A percentile compares a stretch with the other conserved stretches of the same genome.
phyloP scores from a whole-genome alignment of 139 green algal genomes.

The Diplosphaera chodatii region DNA sequence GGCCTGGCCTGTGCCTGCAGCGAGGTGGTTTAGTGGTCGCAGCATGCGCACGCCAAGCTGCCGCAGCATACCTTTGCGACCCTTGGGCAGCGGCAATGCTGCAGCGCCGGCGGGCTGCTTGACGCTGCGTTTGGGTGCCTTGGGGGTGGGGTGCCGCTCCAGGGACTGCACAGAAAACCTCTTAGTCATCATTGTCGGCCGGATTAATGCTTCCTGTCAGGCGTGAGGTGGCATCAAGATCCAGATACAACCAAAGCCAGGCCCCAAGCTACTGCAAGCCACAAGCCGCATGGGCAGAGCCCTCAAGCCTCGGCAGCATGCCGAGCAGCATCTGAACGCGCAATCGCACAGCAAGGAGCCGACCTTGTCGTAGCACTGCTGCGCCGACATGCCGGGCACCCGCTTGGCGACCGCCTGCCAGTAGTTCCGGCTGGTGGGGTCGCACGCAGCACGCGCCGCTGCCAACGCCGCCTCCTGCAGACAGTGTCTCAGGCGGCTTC shows the following conservation, averaged over 20 bases:
- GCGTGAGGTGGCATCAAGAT: no score
- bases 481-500: no score
- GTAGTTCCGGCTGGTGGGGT: constrained; percentile 35
- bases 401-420: constrained; percentile 37
- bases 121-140: background rate
- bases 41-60: no score
- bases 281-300: no score
- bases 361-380: constrained; percentile 35
- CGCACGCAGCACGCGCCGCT: background rate
- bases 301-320: no score
- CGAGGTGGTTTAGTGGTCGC: no score
- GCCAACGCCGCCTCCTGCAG: background rate
- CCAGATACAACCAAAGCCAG: no score
- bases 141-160: constrained; percentile 9
- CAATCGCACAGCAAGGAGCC: constrained; percentile 1
- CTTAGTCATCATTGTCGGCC: background rate
- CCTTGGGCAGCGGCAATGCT: background rate
- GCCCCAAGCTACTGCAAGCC: no score
- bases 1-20: no score
- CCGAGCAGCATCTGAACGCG: no score
- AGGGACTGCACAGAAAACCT: background rate
- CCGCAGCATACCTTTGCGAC: background rate
- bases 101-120: background rate
- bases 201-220: no score
- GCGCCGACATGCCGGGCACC: constrained; percentile 27